Evolutionary conservation across 371 early-diverging fungal species (phyloP), one percentile per base, ranked within the genome.

Genomic region (Mucor racemosus): DNA sequence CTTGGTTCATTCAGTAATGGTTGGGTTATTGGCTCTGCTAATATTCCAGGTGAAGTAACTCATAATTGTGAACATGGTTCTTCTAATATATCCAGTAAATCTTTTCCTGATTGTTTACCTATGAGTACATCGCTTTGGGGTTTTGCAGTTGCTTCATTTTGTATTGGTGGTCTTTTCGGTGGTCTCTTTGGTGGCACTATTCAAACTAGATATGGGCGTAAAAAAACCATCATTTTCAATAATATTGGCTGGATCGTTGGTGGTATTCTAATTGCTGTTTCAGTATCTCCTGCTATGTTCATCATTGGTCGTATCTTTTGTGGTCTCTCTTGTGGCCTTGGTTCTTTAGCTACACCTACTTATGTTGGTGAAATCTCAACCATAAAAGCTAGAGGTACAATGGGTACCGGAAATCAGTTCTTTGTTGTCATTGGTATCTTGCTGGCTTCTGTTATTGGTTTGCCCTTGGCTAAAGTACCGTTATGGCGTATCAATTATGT

Each of bases 301-400:
- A 84, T 85, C 54, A 36, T 91, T 62, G 97, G 94, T 0, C 89
- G 97, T 26, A 26, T 26, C 26, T 3, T 26, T 26, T 26, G 26
- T 26, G 26, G 26, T 3, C 26, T 26, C 26, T 94, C 87, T 5
- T 87, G 92, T 35, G 97, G 97, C 14, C 74, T 91, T 6, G 88
- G 89, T 15, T 88, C 93, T 42, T 88, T 90, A 21, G 86, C 85
- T 13, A 89, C 91, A 1, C 91, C 97, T 1, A 86, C 88, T 2
- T 97, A 96, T 64, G 84, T 96, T 33, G 88, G 88, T 11, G 94
- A 95, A 66, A 84, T 96, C 26, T 76, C 94, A 5, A 92, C 95
- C 0, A 79, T 86, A 1, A 75, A 80, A 8, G 77, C 74, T 21
- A 81, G 94, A 60, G 96, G 95, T 7, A 74, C 85, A 0, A 76